Percentiles rank a stretch among this genome's conserved stretches.
These are phyloP conservation scores for Trifolium pratense DNA, from an alignment of 306 rosid genomes.

Conservation along the genomic window DNA sequence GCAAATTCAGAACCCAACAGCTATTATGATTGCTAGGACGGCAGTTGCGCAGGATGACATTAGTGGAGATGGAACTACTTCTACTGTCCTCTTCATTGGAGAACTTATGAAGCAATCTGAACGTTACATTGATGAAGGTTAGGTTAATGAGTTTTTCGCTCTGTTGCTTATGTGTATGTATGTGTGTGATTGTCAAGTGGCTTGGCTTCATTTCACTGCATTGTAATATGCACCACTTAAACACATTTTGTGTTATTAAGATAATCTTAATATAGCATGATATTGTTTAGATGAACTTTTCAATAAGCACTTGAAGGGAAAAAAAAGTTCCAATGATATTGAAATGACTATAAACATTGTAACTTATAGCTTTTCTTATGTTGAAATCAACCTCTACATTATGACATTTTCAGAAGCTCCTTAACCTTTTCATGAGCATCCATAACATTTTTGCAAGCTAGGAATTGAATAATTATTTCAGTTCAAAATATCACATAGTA, in stretches of 20 bases:
- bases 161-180: conserved; percentile 5
- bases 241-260: conserved; percentile 4
- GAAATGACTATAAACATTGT: background rate
- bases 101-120: conserved; percentile 98
- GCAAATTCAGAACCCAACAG: conserved; percentile 99
- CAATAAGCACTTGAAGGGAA: background rate
- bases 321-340: background rate
- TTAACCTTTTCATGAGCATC: background rate
- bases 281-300: background rate
- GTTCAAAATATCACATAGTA: background rate
- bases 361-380: background rate
- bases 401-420: background rate
- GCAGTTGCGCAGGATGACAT: conserved; percentile 98
- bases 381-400: background rate
- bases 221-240: background rate
- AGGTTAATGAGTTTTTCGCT: conserved; percentile 26
- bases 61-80: conserved; percentile 96
- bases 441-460: background rate
- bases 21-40: conserved; percentile 96
- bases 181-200: conserved; percentile 7
- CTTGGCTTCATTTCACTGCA: background rate
- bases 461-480: conserved; percentile 1
- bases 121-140: conserved; percentile 90
- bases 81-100: conserved; percentile 92
- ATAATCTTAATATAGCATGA: background rate